These are phyloP conservation scores for Thuja plicata DNA, from an alignment of 83 land plant species.

Conservation along the genomic window DNA sequence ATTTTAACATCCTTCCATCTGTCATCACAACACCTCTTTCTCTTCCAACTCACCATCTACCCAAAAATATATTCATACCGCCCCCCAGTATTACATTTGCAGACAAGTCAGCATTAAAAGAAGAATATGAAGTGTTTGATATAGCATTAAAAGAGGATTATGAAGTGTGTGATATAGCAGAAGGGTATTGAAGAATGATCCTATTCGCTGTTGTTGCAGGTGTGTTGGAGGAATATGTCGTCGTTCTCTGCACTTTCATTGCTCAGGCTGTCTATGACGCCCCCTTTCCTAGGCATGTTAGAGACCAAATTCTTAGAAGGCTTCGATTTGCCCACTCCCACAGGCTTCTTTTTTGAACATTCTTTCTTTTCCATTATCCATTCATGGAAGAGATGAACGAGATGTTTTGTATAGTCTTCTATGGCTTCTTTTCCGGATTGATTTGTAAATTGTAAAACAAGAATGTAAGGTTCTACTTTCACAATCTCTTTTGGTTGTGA, in stretches of 20 bases:
- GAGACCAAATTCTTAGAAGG: not conserved
- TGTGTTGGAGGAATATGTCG: not conserved
- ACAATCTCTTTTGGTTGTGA: no score
- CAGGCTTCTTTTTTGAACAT: not conserved
- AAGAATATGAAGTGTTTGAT: not conserved
- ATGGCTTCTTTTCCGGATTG: no score
- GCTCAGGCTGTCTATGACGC: not conserved
- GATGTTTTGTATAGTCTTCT: no score
- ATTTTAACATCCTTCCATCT: not conserved
- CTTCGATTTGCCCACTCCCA: not conserved
- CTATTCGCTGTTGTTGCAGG: not conserved
- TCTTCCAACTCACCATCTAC: not conserved
- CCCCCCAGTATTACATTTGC: not conserved
- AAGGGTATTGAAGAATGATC: not conserved
- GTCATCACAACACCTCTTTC: not conserved
- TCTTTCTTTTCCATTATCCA: no score
- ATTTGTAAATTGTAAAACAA: no score
- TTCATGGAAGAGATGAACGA: no score
- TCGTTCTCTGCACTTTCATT: not conserved
- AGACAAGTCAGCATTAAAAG: not conserved
- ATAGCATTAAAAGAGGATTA: not conserved
- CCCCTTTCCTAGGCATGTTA: not conserved
- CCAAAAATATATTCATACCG: not conserved
- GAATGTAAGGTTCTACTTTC: no score
- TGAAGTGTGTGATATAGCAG: not conserved